Percentiles rank a stretch among this genome's conserved stretches.
Conservation (phyloP, 371 early-diverging fungal species). For the Mortierella sp. region DNA sequence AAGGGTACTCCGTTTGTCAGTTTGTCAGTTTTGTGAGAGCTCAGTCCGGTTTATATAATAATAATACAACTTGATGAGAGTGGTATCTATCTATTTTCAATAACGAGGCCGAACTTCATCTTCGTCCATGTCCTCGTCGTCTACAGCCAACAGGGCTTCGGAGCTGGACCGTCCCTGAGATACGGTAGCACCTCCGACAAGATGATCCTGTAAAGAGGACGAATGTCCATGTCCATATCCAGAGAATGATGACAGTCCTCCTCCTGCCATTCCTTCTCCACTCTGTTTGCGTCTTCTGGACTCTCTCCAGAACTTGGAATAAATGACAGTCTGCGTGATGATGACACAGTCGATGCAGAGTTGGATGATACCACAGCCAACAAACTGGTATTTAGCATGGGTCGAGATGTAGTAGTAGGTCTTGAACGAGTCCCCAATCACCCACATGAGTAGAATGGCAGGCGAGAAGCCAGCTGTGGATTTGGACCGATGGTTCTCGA, state of each 20-base stretch:
- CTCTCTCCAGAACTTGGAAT: slow-evolving; percentile 52
- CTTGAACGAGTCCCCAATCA: slow-evolving; percentile 75
- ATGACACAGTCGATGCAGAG: slow-evolving; percentile 68
- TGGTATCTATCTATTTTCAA: too few relatives aligned
- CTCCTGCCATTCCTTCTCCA: too few relatives aligned
- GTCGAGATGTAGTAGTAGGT: slow-evolving; percentile 69
- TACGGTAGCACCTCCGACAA: slow-evolving; percentile 11
- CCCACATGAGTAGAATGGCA: slow-evolving; percentile 58
- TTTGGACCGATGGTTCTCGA: slow-evolving; percentile 61
- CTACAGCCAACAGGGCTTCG: slow-evolving; percentile 25
- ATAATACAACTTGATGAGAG: too few relatives aligned
- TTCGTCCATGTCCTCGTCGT: not conserved
- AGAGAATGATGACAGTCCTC: too few relatives aligned
- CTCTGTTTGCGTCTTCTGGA: not conserved
- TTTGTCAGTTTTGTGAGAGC: too few relatives aligned
- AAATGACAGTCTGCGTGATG: slow-evolving; percentile 64
- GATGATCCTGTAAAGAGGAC: not conserved
- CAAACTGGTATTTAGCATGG: slow-evolving; percentile 70
- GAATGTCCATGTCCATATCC: not conserved
- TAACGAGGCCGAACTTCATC: too few relatives aligned
- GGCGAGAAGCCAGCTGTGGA: slow-evolving; percentile 68
- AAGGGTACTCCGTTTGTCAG: too few relatives aligned
- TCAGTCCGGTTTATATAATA: not conserved
- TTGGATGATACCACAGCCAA: slow-evolving; percentile 72
- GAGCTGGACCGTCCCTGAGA: slow-evolving; percentile 24